Evolutionary conservation across 768 basidiomycete species (phyloP), one percentile per base, ranked within the genome.

Genomic region (Mycena maculata): DNA sequence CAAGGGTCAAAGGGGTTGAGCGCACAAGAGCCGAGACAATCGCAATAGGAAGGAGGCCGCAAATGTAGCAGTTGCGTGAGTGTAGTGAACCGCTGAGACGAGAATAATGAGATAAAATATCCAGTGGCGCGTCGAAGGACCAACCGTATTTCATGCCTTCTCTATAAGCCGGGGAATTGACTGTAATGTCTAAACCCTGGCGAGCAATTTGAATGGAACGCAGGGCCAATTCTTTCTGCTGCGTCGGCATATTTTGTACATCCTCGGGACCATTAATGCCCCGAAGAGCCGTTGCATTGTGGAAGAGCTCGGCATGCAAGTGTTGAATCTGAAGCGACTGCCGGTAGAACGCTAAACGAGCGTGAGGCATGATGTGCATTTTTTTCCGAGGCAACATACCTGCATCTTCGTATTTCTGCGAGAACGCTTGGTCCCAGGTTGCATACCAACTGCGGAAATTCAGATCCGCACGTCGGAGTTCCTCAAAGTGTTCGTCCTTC

Each of bases 1-100:
- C 36, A 36, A 58, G n/a, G n/a, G 8, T 12, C 59, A 22, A 15
- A 31, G 20, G 50, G 25, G 15, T 44, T 13, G 2, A 79, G 33
- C 93, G 79, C 75, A 95, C 93, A 98, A 96, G 42, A 98, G 84
- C 27, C 96, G 88, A 39, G 91, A 89, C 52, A 98, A 83, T 33
- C 96, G 90, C 53, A 98, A 84, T 65, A 97, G 83, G 78, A 98
- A 92, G 4, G 94, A 94, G 15, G 95, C 96, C 23, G 93, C 88
- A 79, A 98, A 98, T 0, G 96, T 97, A 7, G 96, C 96, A 30
- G 94, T 94, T 44, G 94, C 93, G 75, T 98, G 96, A 16, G 92
- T 92, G 73, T 93, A 92, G 75, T 94, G 91, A n/a, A 95, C 92
- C 18, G 94, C 93, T 94, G 61, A 47, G 42, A 55, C 93, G 61